A percentile compares a stretch with the other conserved stretches of the same genome.
These are phyloP conservation scores for Eucalyptus cloeziana DNA, from an alignment of 345 rosid genomes.

Conservation along the genomic window DNA sequence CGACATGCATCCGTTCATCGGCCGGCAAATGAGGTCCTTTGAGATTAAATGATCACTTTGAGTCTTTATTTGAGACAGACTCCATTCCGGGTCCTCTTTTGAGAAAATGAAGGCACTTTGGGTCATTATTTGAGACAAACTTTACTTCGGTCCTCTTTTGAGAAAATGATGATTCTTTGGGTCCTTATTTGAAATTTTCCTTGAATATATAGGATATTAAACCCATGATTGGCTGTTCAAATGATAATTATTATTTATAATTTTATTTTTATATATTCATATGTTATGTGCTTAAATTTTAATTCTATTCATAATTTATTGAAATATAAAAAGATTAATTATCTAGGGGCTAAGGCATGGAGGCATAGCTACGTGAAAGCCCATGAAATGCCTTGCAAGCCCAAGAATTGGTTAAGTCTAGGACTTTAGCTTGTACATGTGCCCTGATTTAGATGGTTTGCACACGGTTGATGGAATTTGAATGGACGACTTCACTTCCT, in stretches of 20 bases:
- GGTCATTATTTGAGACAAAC: too few species aligned
- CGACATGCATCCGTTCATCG: too few species aligned
- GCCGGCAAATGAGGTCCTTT: too few species aligned
- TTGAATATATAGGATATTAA: background rate
- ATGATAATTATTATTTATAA: background rate
- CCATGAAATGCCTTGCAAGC: background rate
- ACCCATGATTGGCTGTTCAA: background rate
- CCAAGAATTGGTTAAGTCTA: background rate
- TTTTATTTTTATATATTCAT: background rate
- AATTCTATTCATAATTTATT: background rate
- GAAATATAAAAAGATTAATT: background rate
- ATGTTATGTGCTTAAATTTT: background rate
- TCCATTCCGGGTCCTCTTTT: too few species aligned
- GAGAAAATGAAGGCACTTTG: too few species aligned
- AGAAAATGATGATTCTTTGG: too few species aligned
- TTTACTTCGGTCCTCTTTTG: too few species aligned
- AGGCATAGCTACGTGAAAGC: background rate
- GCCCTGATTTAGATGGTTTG: background rate
- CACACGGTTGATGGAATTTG: background rate
- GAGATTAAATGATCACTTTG: too few species aligned
- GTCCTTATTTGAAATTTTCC: too few species aligned
- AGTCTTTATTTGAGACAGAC: too few species aligned
- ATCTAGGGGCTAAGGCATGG: background rate
- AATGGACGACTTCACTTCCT: background rate
- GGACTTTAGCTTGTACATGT: background rate